Evolutionary conservation across 2,329 filamentous ascomycete genomes (phyloP), one percentile per base, ranked within the genome.

Genomic region (Knoxdaviesia capensis): DNA sequence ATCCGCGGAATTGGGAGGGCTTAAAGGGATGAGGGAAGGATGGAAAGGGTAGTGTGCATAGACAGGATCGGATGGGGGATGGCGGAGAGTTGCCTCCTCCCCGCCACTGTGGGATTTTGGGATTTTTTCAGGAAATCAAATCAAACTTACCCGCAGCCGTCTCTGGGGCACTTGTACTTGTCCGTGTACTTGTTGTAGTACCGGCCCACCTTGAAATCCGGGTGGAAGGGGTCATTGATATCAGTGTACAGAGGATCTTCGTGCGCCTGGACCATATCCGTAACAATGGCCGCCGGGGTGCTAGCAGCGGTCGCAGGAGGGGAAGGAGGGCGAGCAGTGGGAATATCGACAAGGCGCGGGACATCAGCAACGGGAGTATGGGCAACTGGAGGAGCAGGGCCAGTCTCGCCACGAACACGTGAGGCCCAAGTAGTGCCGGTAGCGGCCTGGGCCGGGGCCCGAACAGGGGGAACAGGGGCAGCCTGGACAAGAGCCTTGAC

Each of bases 111-210:
- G 20, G 20, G 20, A 20, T 20, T 20, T 20, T 2, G 20, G 20
- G 20, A 20, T 20, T 20, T 20, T 20, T 20, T 20, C 20, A 20
- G 20, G 20, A 20, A 20, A 2, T 20, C 20, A 20, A 20, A 20
- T 20, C 20, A 20, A 20, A 54, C 61, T 59, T 58, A 71, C 63
- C 58, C 55, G 63, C 75, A 79, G 3, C 53, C 48, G 1, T 48
- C 47, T 43, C 68, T 63, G 0, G 74, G 74, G 43, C 75, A 80
- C 42, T 54, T 59, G 56, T 63, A 80, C 40, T 57, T 60, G 38
- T 56, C 52, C 1, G 60, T 56, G 31, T 62, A 53, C 0, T 53
- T 41, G 36, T 65, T 56, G 43, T 52, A 63, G 57, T 74, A 77
- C 5, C 56, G 54, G 2, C 59, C 54, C 1, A 61, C 53, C 36